These are phyloP conservation scores for Boletus barrowsii DNA, from an alignment of 768 basidiomycete genomes.

Conservation along the genomic window DNA sequence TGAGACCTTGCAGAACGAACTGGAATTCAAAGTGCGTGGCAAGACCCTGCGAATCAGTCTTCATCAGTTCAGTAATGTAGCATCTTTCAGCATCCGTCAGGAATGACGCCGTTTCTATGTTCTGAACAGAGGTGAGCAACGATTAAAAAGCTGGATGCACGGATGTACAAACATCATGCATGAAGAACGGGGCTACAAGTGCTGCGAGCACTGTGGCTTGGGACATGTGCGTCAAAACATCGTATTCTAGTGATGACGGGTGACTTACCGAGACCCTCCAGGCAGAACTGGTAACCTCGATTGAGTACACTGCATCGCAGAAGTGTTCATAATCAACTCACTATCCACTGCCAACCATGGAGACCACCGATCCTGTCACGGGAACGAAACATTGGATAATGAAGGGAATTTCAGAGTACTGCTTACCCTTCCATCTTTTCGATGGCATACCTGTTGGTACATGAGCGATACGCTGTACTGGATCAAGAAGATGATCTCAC, in stretches of 20 bases:
- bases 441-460: background rate
- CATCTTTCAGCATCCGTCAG: background rate
- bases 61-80: background rate
- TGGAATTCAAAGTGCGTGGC: background rate
- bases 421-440: background rate
- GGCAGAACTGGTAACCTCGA: background rate
- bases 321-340: background rate
- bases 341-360: constrained; percentile 1
- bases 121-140: background rate
- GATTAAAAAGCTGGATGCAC: background rate
- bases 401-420: background rate
- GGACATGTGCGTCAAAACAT: background rate
- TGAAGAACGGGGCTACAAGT: background rate
- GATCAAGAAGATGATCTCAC: background rate
- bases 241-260: background rate
- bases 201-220: background rate
- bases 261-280: background rate
- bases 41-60: background rate
- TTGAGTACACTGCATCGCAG: background rate
- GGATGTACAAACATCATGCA: background rate
- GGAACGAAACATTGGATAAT: background rate
- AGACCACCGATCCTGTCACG: background rate
- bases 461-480: background rate
- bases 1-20: background rate
- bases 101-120: background rate